Percentiles rank a stretch among this genome's conserved stretches.
phyloP scores from a whole-genome alignment of 2,329 filamentous ascomycete genomes.

The Fusarium nelsonii region DNA sequence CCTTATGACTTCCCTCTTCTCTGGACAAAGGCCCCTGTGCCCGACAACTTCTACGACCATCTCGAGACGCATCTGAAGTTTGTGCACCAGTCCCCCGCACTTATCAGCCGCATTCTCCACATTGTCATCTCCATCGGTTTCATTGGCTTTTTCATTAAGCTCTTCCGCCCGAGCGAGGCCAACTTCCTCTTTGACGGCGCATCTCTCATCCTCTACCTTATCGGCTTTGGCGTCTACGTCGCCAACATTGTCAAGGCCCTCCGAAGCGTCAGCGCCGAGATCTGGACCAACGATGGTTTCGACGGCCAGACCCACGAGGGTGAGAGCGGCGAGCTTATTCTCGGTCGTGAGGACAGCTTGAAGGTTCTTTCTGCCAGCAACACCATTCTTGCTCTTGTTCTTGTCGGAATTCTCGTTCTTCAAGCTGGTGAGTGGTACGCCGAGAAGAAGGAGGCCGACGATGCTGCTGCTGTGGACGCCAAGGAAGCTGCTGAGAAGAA shows the following conservation, averaged over 20 bases:
- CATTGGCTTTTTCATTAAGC: conserved; percentile 90
- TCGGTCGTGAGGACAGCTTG: conserved; percentile 89
- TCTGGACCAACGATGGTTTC: conserved; percentile 65
- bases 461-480: conserved; percentile 73
- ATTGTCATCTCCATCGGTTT: conserved; percentile 91
- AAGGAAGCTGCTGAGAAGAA: conserved; percentile 54
- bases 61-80: conserved; percentile 92
- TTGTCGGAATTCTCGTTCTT: conserved; percentile 90
- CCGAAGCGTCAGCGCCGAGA: conserved; percentile 80
- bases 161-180: conserved; percentile 92
- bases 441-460: conserved; percentile 89
- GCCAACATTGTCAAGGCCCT: conserved; percentile 97
- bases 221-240: conserved; percentile 92
- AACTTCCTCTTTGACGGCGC: conserved; percentile 96
- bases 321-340: conserved; percentile 70
- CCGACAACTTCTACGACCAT: conserved; percentile 79
- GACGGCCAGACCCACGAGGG: conserved; percentile 54
- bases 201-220: conserved; percentile 83
- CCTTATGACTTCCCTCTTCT: conserved; percentile 95
- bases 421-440: conserved; percentile 99
- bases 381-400: conserved; percentile 91
- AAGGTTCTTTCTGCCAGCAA: conserved; percentile 94
- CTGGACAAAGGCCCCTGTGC: conserved; percentile 76
- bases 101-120: conserved; percentile 93
- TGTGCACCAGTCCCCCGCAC: conserved; percentile 88